phyloP scores from a whole-genome alignment of 108 stramenopile genomes.

The Cyclotella choctawhatcheeana region DNA sequence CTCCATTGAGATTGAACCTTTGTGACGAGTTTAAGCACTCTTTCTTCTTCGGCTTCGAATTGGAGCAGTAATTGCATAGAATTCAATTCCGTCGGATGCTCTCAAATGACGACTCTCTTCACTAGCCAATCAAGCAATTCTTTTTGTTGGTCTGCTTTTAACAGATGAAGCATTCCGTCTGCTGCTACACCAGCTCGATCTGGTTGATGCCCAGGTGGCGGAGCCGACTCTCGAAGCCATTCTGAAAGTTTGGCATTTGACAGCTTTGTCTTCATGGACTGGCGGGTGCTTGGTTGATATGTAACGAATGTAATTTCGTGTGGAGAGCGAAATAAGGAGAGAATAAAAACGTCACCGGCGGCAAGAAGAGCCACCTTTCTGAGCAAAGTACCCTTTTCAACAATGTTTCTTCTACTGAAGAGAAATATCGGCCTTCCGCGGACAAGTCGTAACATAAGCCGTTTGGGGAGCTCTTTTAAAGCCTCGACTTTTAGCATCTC shows the following conservation, averaged over 20 bases:
- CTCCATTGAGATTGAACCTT: slow-evolving; percentile 61
- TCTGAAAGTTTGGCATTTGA: slow-evolving; percentile 20
- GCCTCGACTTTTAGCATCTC: slow-evolving; percentile 47
- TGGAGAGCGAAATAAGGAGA: slow-evolving; percentile 46
- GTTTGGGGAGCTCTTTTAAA: slow-evolving; percentile 28
- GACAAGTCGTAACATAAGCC: slow-evolving; percentile 37
- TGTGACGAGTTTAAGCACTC: slow-evolving; percentile 32
- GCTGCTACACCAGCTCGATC: neutral
- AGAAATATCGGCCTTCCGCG: slow-evolving; percentile 46
- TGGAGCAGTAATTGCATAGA: slow-evolving; percentile 41
- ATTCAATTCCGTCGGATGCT: slow-evolving; percentile 23
- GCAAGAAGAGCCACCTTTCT: slow-evolving; percentile 30
- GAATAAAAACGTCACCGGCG: slow-evolving; percentile 41
- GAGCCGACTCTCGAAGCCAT: slow-evolving; percentile 20
- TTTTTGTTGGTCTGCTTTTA: slow-evolving; percentile 25
- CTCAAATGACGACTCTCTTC: slow-evolving; percentile 44
- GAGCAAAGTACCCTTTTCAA: slow-evolving; percentile 48
- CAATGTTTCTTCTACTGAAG: slow-evolving; percentile 45
- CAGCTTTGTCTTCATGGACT: slow-evolving; percentile 33
- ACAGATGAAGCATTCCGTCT: slow-evolving; percentile 21
- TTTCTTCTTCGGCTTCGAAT: slow-evolving; percentile 54
- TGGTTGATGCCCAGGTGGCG: neutral
- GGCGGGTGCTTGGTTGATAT: slow-evolving; percentile 41
- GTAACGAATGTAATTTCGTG: slow-evolving; percentile 49
- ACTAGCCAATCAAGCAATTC: slow-evolving; percentile 56